Evolutionary conservation across 1,284 basidiomycete species (phyloP), one percentile per base, ranked within the genome.

Genomic region (Malassezia furfur): DNA sequence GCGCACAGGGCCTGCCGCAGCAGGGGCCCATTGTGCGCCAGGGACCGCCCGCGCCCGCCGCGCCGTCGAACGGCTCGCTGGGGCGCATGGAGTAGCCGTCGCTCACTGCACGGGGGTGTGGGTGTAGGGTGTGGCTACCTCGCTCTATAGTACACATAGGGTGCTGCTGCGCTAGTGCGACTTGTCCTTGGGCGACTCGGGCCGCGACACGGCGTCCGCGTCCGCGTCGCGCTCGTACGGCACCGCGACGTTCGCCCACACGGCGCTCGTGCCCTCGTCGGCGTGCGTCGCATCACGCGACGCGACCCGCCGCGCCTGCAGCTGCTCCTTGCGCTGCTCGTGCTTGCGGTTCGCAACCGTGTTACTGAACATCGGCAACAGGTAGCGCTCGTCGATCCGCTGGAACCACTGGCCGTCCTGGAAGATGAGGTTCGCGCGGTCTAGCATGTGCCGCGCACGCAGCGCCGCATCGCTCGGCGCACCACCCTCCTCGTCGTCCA

Each of bases 361-460:
- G 54, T 96, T 96, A 54, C 87, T 90, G 78, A 98, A 98, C 38
- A 96, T 78, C 14, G 93, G 94, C 3, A 96, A 77, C 15, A 98
- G 79, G 75, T 96, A 98, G 57, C 90, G 82, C 76, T 98, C 90
- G 76, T 98, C 93, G 43, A 98, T 78, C 31, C 85, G 81, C 64
- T 91, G 91, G 83, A 98, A 98, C 91, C 93, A 96, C 75, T 91
- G 88, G 6, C 81, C 81, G 59, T 82, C 80, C 17, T 78, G 73
- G 76, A 74, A 64, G 44, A 74, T 72, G 9, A 74, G 48, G 6
- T 69, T 69, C 3, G 70, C 72, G 11, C 61, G 63, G 48, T 72
- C 67, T 7, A 74, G 57, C 10, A 69, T 49, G 52, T 66, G 64
- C 31, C 61, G 60, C 1, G 61, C 53, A 4, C 52, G 46, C 22